These are phyloP conservation scores for Ogataea sp. DNA, from an alignment of 805 yeast genomes.

Conservation along the genomic window DNA sequence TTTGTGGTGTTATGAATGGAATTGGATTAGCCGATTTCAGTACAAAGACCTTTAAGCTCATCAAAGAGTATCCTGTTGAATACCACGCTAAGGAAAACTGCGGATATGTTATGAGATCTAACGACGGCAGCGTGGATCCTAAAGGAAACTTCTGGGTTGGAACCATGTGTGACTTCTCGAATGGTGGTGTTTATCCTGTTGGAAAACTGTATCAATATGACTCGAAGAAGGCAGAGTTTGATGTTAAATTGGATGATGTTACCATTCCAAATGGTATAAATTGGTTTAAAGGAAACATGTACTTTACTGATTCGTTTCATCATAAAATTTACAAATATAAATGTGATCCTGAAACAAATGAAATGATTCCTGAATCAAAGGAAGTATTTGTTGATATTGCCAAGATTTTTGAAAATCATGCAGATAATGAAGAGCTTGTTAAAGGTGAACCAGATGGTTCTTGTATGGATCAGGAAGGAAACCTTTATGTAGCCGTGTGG, in stretches of 20 bases:
- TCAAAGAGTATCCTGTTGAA: slow-evolving; percentile 32
- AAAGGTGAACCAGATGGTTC: slow-evolving; percentile 79
- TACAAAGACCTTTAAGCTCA: slow-evolving; percentile 28
- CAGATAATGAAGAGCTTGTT: slow-evolving; percentile 14
- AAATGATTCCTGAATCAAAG: slow-evolving; percentile 24
- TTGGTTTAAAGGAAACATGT: slow-evolving; percentile 39
- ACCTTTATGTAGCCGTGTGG: slow-evolving; percentile 63
- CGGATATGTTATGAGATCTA: slow-evolving; percentile 44
- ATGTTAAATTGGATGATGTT: slow-evolving; percentile 17
- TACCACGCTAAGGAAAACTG: slow-evolving; percentile 21
- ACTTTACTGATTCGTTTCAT: slow-evolving; percentile 46
- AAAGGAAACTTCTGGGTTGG: slow-evolving; percentile 77
- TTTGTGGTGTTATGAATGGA: slow-evolving; percentile 62
- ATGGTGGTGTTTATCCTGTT: slow-evolving; percentile 26
- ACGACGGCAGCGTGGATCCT: slow-evolving; percentile 78
- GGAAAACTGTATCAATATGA: slow-evolving; percentile 48
- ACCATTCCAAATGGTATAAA: slow-evolving; percentile 70
- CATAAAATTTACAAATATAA: slow-evolving; percentile 40
- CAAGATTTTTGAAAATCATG: slow-evolving; percentile 6
- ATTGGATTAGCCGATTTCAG: slow-evolving; percentile 45
- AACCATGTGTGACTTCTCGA: slow-evolving; percentile 45
- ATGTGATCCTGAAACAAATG: slow-evolving; percentile 29
- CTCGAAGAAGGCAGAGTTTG: slow-evolving; percentile 17
- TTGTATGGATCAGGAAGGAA: slow-evolving; percentile 44
- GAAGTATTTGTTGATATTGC: slow-evolving; percentile 29